Base-by-base conservation (phyloP, 2,329 filamentous ascomycete species). In the Verticillium tricorpus region DNA sequence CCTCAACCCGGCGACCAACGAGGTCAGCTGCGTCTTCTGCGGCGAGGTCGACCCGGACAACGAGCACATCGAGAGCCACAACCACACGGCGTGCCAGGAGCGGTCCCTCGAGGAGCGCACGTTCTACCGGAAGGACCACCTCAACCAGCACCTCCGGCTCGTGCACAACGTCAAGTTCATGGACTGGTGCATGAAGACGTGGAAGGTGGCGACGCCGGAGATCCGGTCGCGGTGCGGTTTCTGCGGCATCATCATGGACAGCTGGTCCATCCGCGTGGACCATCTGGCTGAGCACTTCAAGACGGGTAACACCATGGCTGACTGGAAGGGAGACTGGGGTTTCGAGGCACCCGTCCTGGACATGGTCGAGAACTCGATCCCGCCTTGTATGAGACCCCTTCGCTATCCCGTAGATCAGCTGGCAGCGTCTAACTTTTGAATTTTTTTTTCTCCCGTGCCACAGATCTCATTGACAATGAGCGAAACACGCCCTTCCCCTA, bases 311-410 rank as follows among this genome's bases (percentile, higher is more conserved):
- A 85, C 83, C 68, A 89, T 89, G 86, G 84, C 82, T 65, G 84
- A 88, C 72, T 89, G 86, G 86, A 86, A 87, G 78, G 86, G 86
- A 76, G 86, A 87, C 73, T 88, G 86, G 85, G 86, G 86, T 78
- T 88, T 89, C 65, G 86, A 88, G 61, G 76, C 77, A 32, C 81
- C 84, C 39, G 81, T 89, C 52, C 76, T 87, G 67, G 79, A 85
- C 64, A 82, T 88, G 78, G 82, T 89, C 68, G 86, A 89, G 72
- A 88, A 88, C 69, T 85, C 85, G 56, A 87, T 89, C 62, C 86
- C 86, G 60, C 85, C 86, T 58, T 88, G 84, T 86, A 80, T 78
- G 82, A 76, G 75, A 71, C 71, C 71, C 68, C 64, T 73, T 57
- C 70, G 69, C 62, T 73, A 70, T 72, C 70, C 71, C 63, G 63